Evolutionary conservation across 148 eudicot species (phyloP), one percentile per base, ranked within the genome.

Genomic region (Chenopodium berlandieri): DNA sequence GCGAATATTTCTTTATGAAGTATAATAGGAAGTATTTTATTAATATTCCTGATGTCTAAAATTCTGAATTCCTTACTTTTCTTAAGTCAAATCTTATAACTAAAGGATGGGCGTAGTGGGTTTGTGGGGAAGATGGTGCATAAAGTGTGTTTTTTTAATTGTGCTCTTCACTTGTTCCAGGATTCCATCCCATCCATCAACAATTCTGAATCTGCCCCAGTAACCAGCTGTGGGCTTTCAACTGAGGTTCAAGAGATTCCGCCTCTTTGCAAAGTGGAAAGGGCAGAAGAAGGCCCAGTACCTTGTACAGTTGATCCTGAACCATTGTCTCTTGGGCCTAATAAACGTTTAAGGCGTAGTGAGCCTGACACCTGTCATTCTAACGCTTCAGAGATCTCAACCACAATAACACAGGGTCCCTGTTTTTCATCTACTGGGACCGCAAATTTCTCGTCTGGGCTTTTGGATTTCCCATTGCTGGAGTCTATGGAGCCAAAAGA

Each of bases 341-440:
- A 77, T 54, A 94, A 96, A 83, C 86, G 92, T 78, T 56, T 82
- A 65, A 91, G 90, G 87, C 90, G 73, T 34, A 82, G 81, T 65
- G 91, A 92, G 86, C 90, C 90, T 2, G 91, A 88, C 81, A 80
- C 90, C 7, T 89, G 91, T 84, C 87, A 83, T 58, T 93, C 94
- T 77, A 92, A 91, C 73, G 94, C 91, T 27, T 92, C 98, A 1
- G 97, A 94, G 66, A 93, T 90, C 80, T 96, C 99, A 22, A 94
- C 92, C 27, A 92, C 89, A 11, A 89, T 92, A 22, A 88, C 90
- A 8, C 93, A 88, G 6, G 92, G 92, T 64, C 90, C 90, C 9
- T 78, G 87, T 69, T 87, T 87, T 13, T 91, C 91, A 62, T 90
- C 89, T 73, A 86, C 91, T 11, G 85, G 78, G 40, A 78, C 88